Evolutionary conservation across 768 basidiomycete species (phyloP), one percentile per base, ranked within the genome.

Genomic region (Clathrus columnatus): DNA sequence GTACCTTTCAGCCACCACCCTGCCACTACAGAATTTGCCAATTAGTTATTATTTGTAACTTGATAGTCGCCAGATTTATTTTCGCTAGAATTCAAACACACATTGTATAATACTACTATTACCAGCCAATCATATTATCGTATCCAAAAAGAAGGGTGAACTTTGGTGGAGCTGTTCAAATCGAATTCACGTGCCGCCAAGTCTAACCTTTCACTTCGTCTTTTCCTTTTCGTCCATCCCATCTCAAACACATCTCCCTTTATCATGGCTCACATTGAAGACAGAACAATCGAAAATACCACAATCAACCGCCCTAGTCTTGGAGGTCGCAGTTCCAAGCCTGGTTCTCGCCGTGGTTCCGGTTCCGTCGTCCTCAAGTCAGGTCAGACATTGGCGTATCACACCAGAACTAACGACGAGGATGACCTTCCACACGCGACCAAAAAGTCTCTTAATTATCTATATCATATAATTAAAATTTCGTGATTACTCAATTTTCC

Each of bases 391-490:
- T 77, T 91, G 56, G 87, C 91, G 32, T 83, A 88, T 67, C 91
- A 93, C 67, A 92, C 90, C 27, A 79, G 91, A 62, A 91, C 89
- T 2, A 84, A 91, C 45, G 87, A 85, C 75, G 86, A 87, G 61
- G 85, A 89, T 62, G 83, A 83, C 67, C 83, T 91, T 47, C 93
- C 93, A 16, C 90, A 93, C 74, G 93, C 92, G 57, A 93, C 91
- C 68, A 95, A 93, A 76, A 91, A 83, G 88, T 89, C 72, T 63
- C 47, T 51, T 48, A 5, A 3, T 21, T n/a, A 48, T 42, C 28
- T 6, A n/a, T 27, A n/a, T 41, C 26, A 18, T 7, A 23, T 27
- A n/a, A 18, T 17, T 48, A 27, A 17, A 36, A 16, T 29, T n/a
- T 44, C 50, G 42, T 20, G 41, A 4, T 26, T 26, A 26, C 53